Conservation (phyloP, 305 asterid genomes). For the Plantago coronopus region DNA sequence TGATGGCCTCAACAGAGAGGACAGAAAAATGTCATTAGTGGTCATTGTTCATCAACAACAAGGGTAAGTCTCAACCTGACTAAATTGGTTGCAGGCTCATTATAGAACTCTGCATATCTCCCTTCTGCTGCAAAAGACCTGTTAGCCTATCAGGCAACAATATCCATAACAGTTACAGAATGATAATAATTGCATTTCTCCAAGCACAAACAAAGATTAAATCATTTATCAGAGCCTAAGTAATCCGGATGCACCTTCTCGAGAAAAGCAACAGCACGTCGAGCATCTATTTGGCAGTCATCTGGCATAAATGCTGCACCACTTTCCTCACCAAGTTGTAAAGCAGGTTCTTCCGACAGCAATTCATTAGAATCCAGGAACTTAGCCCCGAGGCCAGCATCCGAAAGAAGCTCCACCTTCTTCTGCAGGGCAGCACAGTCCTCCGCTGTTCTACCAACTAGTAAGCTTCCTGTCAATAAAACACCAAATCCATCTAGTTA, state of each 20-base stretch:
- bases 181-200: constrained; percentile 3
- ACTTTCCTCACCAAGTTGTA: constrained; percentile 56
- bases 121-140: constrained; percentile 65
- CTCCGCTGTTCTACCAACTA: constrained; percentile 70
- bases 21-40: too few species aligned
- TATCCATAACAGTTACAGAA: constrained; percentile 23
- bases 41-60: background rate
- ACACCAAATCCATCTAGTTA: constrained; percentile 10
- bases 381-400: constrained; percentile 61
- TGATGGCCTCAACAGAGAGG: too few species aligned
- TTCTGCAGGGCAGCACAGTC: constrained; percentile 45
- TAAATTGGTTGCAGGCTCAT: constrained; percentile 76
- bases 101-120: constrained; percentile 84
- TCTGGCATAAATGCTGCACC: constrained; percentile 80
- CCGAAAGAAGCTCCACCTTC: constrained; percentile 52
- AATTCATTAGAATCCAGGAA: constrained; percentile 55
- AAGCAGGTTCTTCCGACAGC: constrained; percentile 67
- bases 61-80: constrained; percentile 41
- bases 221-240: constrained; percentile 13
- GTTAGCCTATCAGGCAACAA: constrained; percentile 51
- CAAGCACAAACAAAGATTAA: constrained; percentile 5
- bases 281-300: constrained; percentile 80
- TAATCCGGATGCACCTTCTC: constrained; percentile 49
- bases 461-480: constrained; percentile 61
- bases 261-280: constrained; percentile 59